Evolutionary conservation across 371 early-diverging fungal species (phyloP), one percentile per base, ranked within the genome.

Genomic region (Mortierella sp.): DNA sequence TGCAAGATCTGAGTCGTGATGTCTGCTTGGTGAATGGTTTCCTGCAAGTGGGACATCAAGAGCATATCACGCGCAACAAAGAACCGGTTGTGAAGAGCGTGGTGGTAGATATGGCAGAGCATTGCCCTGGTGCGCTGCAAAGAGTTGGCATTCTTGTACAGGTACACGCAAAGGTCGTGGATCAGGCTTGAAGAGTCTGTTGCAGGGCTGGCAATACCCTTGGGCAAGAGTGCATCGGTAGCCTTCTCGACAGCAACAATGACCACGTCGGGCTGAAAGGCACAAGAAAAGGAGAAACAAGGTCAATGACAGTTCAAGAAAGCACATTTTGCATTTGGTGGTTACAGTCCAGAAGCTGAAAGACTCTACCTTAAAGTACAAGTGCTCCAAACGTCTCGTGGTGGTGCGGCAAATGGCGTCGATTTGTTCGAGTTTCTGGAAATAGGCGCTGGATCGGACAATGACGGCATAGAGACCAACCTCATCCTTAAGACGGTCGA

Each of bases 31-130:
- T 88, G 88, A 57, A 96, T 92, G 58, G 90, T 88, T 61, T 98
- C 98, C 83, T 98, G 98, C 53, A 98, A 85, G 79, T 97, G 98
- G 43, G 96, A 96, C 96, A 98, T 96, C 73, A 98, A 88, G 58
- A 98, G 80, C 91, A 98, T 89, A 66, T 98, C 98, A 78, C 97
- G 92, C 22, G 99, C 98, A 44, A 87, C 82, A 82, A 94, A 87
- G 90, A 91, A 98, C 51, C 92, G 88, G 81, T 93, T 92, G 83
- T 97, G 95, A 47, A 98, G 92, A 34, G 99, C 98, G 65, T 93
- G 94, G 82, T 95, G 92, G 81, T 94, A 98, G 66, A 98, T 94
- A 74, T 98, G 98, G 86, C 94, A 96, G 57, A 98, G 91, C 85
- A 98, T 93, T 51, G 98, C 96, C 56, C 98, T 93, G 5, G 96